Base-by-base conservation (phyloP, 495 filamentous ascomycete genomes). In the Aspergillus campestris region DNA sequence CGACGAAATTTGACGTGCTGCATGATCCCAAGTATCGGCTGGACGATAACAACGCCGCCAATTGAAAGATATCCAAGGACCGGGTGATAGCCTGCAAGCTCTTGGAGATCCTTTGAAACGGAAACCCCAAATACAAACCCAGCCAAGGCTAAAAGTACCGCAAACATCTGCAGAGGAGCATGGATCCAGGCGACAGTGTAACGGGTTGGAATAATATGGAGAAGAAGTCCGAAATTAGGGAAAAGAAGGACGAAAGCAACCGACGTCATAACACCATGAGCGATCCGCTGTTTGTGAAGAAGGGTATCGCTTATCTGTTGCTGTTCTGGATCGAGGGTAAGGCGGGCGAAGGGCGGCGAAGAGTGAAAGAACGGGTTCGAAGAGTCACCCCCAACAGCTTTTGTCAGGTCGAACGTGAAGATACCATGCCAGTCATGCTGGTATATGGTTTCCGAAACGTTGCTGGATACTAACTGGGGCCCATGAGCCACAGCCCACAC, bases 61-160 rank as follows among this genome's bases (percentile, higher is more conserved):
- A 85, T 60, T 7, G 84, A 69, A 24, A 81, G 64, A 27, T 76
- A 69, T 13, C 84, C 84, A 47, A 87, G 67, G 38, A 66, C 59
- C 13, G 59, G 57, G 36, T 68, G 66, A 49, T 64, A 66, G 46
- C 48, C 40, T 3, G 42, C 40, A 40, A 39, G 44, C 45, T 58
- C 47, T 24, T 51, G 45, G 12, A 58, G 36, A 38, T 58, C 52
- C 53, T 64, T 33, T 52, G 75, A 38, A 50, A 66, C 46, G 57
- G 64, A 73, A 18, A 86, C 53, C 27, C 84, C 84, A 18, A 83
- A 31, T 4, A 63, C 79, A 45, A 87, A 72, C 1, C 78, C 84
- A 6, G 68, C 68, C 53, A 83, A 64, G 52, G 78, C 75, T 24
- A 78, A 45, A 32, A 62, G 10, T 42, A 78, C 73, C 29, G 74